phyloP scores from a whole-genome alignment of 495 filamentous ascomycete genomes.

The Podospora sp. region DNA sequence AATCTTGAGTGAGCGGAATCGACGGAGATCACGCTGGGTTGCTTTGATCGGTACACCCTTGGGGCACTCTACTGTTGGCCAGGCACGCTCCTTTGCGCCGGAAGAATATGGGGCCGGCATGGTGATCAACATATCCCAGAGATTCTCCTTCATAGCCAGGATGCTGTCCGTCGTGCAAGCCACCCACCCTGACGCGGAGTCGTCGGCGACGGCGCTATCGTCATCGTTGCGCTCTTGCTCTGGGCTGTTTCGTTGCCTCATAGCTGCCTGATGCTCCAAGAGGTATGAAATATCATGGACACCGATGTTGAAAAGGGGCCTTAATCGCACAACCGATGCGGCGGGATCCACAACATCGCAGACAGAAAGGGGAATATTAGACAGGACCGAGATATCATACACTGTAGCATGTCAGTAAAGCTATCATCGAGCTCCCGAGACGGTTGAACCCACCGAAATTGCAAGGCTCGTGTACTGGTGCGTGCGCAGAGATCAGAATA shows the following conservation, averaged over 20 bases:
- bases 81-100: constrained; percentile 61
- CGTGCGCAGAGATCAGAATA: constrained; percentile 79
- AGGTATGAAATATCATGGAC: constrained; percentile 89
- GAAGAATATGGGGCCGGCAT: constrained; percentile 64
- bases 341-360: constrained; percentile 63
- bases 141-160: constrained; percentile 75
- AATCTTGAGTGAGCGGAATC: constrained; percentile 71
- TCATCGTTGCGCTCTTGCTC: constrained; percentile 29
- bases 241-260: constrained; percentile 31
- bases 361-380: constrained; percentile 70
- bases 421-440: constrained; percentile 2
- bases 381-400: constrained; percentile 89
- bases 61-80: constrained; percentile 73
- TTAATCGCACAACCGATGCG: constrained; percentile 65
- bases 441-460: constrained; percentile 70
- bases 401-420: constrained; percentile 53
- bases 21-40: constrained; percentile 84
- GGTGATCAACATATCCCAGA: constrained; percentile 87
- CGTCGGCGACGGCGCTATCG: constrained; percentile 36
- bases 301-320: constrained; percentile 85
- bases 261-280: constrained; percentile 51
- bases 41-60: constrained; percentile 70
- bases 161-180: constrained; percentile 95
- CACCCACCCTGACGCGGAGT: constrained; percentile 72
- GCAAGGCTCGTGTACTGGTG: constrained; percentile 82